Percentiles rank a stretch among this genome's conserved stretches.
Evolutionary conservation across 805 yeast genomes (phyloP).

Genomic region (Yamadazyma scolyti): DNA sequence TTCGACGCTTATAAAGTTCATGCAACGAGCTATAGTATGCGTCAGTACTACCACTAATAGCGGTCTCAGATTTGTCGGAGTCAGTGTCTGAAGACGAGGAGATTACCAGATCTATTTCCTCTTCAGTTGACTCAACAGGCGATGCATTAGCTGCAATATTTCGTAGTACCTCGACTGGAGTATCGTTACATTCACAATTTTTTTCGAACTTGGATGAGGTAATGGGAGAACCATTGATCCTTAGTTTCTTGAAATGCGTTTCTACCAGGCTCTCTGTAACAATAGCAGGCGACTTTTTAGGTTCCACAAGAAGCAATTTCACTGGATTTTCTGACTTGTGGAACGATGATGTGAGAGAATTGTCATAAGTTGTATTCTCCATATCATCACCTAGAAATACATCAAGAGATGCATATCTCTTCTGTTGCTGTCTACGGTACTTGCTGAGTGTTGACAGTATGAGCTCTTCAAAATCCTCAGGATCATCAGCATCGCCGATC

Average conservation of each 20-base stretch:
- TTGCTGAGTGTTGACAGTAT: constrained; percentile 28
- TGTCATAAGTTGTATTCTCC: constrained; percentile 6
- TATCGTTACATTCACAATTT: constrained; percentile 5
- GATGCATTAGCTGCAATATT: constrained; percentile 4
- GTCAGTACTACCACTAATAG: constrained; percentile 7
- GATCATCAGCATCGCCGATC: constrained; percentile 3
- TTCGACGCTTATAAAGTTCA: constrained; percentile 8
- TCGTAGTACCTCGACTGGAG: background rate
- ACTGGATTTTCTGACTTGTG: constrained; percentile 15
- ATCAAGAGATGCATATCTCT: constrained; percentile 10
- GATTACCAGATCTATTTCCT: constrained; percentile 7
- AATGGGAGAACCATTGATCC: constrained; percentile 37
- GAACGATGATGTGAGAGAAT: constrained; percentile 10
- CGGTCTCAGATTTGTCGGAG: constrained; percentile 2
- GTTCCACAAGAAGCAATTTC: constrained; percentile 10
- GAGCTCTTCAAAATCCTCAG: constrained; percentile 29
- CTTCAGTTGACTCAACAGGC: constrained; percentile 15
- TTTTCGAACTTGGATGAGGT: constrained; percentile 17
- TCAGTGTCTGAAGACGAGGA: constrained; percentile 12
- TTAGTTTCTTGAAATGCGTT: constrained; percentile 39
- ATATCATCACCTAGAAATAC: constrained; percentile 7
- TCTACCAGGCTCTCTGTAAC: constrained; percentile 31
- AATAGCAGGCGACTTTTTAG: constrained; percentile 34
- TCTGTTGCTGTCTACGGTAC: constrained; percentile 25
- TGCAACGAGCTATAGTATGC: constrained; percentile 15